A percentile compares a stretch with the other conserved stretches of the same genome.
Conservation (phyloP, 108 stramenopile species). For the Discostella stelligeroides region DNA sequence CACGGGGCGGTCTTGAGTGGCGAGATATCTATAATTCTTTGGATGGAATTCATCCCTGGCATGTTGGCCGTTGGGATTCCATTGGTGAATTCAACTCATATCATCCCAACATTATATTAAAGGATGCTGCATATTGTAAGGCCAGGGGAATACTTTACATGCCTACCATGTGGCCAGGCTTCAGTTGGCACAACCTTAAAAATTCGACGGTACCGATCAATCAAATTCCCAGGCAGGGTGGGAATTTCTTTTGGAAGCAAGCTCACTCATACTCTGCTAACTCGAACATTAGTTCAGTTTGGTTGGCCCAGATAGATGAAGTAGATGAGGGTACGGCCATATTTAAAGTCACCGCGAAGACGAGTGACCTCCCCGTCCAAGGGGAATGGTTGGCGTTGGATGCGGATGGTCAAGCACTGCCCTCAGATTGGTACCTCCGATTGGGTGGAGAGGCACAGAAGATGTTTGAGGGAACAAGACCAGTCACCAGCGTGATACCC, state of each 20-base stretch:
- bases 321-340: slow-evolving; percentile 57
- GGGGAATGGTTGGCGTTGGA: slow-evolving; percentile 44
- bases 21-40: slow-evolving; percentile 31
- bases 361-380: slow-evolving; percentile 19
- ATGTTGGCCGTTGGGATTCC: slow-evolving; percentile 38
- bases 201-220: slow-evolving; percentile 12
- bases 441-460: slow-evolving; percentile 37
- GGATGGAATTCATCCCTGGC: slow-evolving; percentile 52
- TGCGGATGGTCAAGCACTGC: slow-evolving; percentile 32
- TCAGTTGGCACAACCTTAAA: slow-evolving; percentile 45
- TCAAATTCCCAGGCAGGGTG: slow-evolving; percentile 38
- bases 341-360: slow-evolving; percentile 35
- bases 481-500: slow-evolving; percentile 17
- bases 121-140: slow-evolving; percentile 42
- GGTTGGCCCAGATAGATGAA: slow-evolving; percentile 55
- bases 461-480: slow-evolving; percentile 27
- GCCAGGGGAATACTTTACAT: slow-evolving; percentile 38
- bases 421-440: slow-evolving; percentile 54
- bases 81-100: slow-evolving; percentile 3
- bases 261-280: slow-evolving; percentile 21
- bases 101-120: slow-evolving; percentile 17
- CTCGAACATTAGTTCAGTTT: slow-evolving; percentile 28
- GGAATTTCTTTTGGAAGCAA: slow-evolving; percentile 49
- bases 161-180: slow-evolving; percentile 57
- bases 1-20: slow-evolving; percentile 18